Percentiles rank a stretch among this genome's conserved stretches.
phyloP scores from a whole-genome alignment of 495 filamentous ascomycete species.

The Xylaria flabelliformis region DNA sequence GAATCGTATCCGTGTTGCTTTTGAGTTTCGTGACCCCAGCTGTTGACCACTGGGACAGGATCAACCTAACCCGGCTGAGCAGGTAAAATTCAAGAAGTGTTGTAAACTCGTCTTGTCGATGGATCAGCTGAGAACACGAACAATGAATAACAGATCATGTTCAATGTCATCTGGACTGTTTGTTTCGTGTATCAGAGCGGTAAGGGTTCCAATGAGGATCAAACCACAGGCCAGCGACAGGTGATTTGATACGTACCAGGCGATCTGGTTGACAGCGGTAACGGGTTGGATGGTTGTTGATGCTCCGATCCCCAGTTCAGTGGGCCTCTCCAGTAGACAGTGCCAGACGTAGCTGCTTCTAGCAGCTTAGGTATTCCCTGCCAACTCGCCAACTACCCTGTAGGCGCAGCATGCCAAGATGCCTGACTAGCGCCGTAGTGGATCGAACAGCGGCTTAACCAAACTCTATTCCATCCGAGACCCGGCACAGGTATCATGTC shows the following conservation, averaged over 20 bases:
- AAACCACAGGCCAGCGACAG: neutral
- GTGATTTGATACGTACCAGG: conserved; percentile 5
- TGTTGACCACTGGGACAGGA: neutral
- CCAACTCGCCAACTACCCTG: conserved; percentile 13
- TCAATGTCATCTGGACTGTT: neutral
- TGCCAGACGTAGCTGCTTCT: neutral
- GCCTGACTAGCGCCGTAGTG: conserved; percentile 1
- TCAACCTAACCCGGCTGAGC: conserved; percentile 20
- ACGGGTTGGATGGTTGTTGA: no score
- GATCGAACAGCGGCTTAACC: neutral
- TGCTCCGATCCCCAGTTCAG: neutral
- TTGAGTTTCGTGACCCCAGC: neutral
- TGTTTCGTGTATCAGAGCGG: conserved; percentile 10
- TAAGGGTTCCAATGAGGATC: neutral
- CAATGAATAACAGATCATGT: conserved; percentile 6
- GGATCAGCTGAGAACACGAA: conserved; percentile 9
- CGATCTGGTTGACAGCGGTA: neutral
- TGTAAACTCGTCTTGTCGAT: neutral
- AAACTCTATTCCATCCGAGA: conserved; percentile 10
- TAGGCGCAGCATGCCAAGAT: conserved; percentile 17
- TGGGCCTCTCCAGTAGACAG: neutral
- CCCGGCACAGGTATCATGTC: neutral
- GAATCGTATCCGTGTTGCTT: conserved; percentile 3
- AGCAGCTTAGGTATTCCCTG: neutral
- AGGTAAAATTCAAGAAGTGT: neutral